Evolutionary conservation across 192 early-diverging fungal species (phyloP).

Genomic region (Podila clonocystis): DNA sequence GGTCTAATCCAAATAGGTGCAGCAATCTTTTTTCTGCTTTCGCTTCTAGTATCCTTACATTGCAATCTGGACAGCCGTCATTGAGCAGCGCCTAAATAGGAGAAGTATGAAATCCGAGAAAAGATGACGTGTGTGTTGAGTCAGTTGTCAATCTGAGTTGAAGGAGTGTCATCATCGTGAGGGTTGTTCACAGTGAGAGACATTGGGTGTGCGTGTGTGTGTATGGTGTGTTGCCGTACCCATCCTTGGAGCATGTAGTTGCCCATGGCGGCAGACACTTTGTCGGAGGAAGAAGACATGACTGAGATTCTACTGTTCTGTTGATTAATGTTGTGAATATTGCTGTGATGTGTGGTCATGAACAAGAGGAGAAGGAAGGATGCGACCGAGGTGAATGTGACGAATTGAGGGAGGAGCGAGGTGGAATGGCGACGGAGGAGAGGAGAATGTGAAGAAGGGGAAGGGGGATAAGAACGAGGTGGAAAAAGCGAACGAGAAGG

Average conservation of each 20-base stretch:
- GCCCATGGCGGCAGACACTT: conserved; percentile 45
- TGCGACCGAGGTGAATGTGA: neutral
- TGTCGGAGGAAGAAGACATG: conserved; percentile 21
- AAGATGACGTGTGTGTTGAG: neutral
- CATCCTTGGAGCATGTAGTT: conserved; percentile 47
- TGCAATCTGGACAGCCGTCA: conserved; percentile 48
- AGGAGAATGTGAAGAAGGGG: neutral
- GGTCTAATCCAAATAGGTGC: neutral
- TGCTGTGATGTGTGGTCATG: neutral
- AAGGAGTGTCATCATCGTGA: neutral
- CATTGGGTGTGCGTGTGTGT: neutral
- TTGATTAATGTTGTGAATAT: neutral
- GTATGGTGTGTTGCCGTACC: conserved; percentile 16
- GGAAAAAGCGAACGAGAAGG: too few relatives aligned
- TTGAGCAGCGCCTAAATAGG: conserved; percentile 25
- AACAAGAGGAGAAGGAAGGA: neutral
- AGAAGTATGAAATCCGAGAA: neutral
- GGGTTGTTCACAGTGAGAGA: too few relatives aligned
- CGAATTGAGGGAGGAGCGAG: neutral
- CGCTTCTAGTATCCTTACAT: conserved; percentile 16
- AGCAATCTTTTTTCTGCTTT: neutral
- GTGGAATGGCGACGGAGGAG: conserved; percentile 3
- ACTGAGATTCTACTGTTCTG: conserved; percentile 11
- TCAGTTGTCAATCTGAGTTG: too few relatives aligned
- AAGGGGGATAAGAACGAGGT: neutral